These are phyloP conservation scores for Trichomonascaceae sp. DNA, from an alignment of 1,139 yeast species.

Conservation along the genomic window DNA sequence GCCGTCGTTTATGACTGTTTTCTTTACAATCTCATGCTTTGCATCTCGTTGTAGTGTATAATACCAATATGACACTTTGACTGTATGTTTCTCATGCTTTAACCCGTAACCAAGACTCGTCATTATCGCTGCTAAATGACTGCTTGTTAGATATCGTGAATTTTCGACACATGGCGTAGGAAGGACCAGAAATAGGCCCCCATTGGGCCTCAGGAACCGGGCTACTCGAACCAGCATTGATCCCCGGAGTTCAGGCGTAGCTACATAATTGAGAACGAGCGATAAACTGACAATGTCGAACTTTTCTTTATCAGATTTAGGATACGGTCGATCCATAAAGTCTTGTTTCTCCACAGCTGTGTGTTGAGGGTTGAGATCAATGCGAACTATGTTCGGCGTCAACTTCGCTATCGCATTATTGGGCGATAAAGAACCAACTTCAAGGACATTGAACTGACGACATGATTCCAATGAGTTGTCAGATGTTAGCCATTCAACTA, in stretches of 20 bases:
- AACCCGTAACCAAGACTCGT: conserved; percentile 50
- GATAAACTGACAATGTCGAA: conserved; percentile 76
- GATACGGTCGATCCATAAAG: conserved; percentile 72
- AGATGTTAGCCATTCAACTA: conserved; percentile 60
- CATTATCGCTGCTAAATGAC: conserved; percentile 45
- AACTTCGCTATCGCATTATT: conserved; percentile 47
- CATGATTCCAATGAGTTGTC: conserved; percentile 13
- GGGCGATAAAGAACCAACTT: conserved; percentile 75
- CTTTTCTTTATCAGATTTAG: conserved; percentile 38
- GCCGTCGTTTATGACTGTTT: conserved; percentile 25
- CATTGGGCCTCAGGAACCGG: conserved; percentile 43
- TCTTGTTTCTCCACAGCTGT: conserved; percentile 68
- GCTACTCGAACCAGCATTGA: conserved; percentile 63
- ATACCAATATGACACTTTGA: conserved; percentile 75
- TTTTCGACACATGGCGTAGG: conserved; percentile 83
- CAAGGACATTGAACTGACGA: conserved; percentile 44
- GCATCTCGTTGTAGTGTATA: conserved; percentile 21
- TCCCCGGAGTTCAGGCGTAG: conserved; percentile 65
- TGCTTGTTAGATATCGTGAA: conserved; percentile 66
- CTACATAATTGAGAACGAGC: conserved; percentile 81
- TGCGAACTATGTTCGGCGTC: conserved; percentile 43
- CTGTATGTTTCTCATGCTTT: conserved; percentile 49
- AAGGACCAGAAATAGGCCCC: conserved; percentile 63
- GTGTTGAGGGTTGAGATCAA: conserved; percentile 80
- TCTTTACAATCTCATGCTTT: conserved; percentile 16